phyloP scores from a whole-genome alignment of 805 yeast genomes.

The Ogataea thermomethanolica region DNA sequence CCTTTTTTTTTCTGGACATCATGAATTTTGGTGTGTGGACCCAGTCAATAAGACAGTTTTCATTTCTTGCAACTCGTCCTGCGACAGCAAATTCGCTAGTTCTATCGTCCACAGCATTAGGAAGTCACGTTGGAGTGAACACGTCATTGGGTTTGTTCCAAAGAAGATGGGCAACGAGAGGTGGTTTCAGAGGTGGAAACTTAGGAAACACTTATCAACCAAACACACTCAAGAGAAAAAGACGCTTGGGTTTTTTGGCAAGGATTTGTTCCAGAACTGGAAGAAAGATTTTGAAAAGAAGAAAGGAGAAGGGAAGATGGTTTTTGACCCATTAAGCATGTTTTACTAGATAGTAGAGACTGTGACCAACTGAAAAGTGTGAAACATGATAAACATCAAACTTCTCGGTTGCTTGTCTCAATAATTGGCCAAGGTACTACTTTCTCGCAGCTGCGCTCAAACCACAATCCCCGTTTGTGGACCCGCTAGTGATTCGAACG shows the following conservation, averaged over 20 bases:
- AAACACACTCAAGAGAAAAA: conserved; percentile 82
- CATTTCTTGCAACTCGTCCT: conserved; percentile 5
- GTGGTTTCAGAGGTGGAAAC: conserved; percentile 76
- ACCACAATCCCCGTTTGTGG: conserved; percentile 36
- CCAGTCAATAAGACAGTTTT: conserved; percentile 14
- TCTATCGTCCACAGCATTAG: conserved; percentile 10
- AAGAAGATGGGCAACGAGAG: conserved; percentile 41
- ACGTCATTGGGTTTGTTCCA: conserved; percentile 21
- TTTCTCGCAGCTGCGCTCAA: conserved; percentile 54
- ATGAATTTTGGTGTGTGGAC: conserved; percentile 9
- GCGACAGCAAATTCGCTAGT: conserved; percentile 1
- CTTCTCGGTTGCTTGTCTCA: conserved; percentile 31
- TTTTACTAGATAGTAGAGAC: conserved; percentile 37
- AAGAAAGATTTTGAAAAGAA: conserved; percentile 69
- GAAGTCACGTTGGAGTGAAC: conserved; percentile 16
- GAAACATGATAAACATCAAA: conserved; percentile 38
- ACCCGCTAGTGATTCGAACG: conserved; percentile 38
- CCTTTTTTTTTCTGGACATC: neutral
- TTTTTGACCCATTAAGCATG: conserved; percentile 64
- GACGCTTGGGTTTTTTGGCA: conserved; percentile 85
- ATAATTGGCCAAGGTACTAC: conserved; percentile 47
- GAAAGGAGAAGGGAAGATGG: conserved; percentile 93
- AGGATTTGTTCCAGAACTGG: conserved; percentile 74
- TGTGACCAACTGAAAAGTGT: conserved; percentile 41
- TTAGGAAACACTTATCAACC: conserved; percentile 97